Evolutionary conservation across 441 rosid genomes (phyloP), one percentile per base, ranked within the genome.

Genomic region (Brassica hybrid): DNA sequence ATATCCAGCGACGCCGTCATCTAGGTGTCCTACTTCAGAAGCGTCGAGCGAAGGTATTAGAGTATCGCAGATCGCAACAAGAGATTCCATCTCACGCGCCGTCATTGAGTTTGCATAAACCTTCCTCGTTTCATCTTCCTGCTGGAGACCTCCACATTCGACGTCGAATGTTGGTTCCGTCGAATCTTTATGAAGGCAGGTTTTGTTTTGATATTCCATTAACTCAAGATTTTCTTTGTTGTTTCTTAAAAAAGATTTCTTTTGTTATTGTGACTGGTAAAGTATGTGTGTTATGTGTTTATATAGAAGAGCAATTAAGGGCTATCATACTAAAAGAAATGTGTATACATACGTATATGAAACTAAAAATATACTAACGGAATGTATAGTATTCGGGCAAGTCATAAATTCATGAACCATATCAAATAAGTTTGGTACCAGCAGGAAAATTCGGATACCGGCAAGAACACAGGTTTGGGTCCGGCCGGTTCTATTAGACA

Each of bases 51-150:
- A 86, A 1, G 95, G 92, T 75, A 88, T 77, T 73, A 93, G 82
- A 23, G 97, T 85, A 69, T 93, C 94, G 38, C 89, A 91, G 14
- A 93, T 68, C 25, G 98, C 89, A 0, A 82, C 69, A 2, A 93
- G 90, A 65, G 95, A 83, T 27, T 85, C 93, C 94, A 89, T 88
- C 79, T 93, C 85, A 54, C 88, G 81, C 59, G 79, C 64, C 13
- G 87, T 80, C 61, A 93, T 84, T 5, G 88, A 80, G 73, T 86
- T 92, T 21, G 16, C 59, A 65, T 88, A 88, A 25, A 45, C 27
- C 67, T 72, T 75, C 71, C 57, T 74, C 73, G 60, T 79, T 18
- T 79, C 76, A 43, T 62, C 18, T 13, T 59, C 83, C 16, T 41
- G 65, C 13, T 66, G 71, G 34, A 76, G 68, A 41, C 65, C 32